A percentile compares a stretch with the other conserved stretches of the same genome.
phyloP scores from a whole-genome alignment of 169 alveolate species.

The Plasmodium coatneyi region DNA sequence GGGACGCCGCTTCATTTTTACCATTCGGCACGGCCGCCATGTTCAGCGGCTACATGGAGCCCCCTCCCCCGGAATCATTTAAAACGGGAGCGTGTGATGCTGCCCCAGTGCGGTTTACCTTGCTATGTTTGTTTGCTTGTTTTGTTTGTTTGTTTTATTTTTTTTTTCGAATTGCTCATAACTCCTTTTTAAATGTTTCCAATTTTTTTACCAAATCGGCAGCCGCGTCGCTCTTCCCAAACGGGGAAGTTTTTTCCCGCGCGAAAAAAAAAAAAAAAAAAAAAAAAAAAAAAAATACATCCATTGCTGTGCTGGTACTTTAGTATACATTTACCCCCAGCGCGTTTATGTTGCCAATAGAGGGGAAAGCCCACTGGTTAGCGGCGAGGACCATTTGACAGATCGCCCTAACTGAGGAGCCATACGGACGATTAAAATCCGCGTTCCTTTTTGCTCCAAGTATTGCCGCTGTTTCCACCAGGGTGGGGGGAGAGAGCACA shows the following conservation, averaged over 20 bases:
- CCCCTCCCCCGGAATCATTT: neutral
- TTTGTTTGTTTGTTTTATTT: neutral
- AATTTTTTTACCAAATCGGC: neutral
- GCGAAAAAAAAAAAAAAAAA: neutral
- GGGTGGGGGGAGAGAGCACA: neutral
- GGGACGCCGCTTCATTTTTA: neutral
- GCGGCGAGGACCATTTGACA: neutral
- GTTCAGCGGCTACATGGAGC: neutral
- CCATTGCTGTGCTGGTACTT: neutral
- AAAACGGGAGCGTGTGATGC: neutral
- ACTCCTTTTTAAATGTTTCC: neutral
- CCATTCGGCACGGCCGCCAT: neutral
- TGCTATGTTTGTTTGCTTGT: neutral
- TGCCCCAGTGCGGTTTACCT: neutral
- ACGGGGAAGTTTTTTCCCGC: neutral
- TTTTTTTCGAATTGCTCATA: neutral
- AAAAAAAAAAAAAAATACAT: neutral
- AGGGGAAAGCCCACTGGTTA: neutral
- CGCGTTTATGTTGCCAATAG: neutral
- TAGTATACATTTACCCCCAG: neutral
- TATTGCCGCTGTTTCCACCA: neutral
- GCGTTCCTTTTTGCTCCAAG: neutral
- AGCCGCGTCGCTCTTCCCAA: neutral
- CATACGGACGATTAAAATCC: neutral
- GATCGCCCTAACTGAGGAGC: neutral